Evolutionary conservation across 768 basidiomycete genomes (phyloP), one percentile per base, ranked within the genome.

Genomic region (Auricularia sp.): DNA sequence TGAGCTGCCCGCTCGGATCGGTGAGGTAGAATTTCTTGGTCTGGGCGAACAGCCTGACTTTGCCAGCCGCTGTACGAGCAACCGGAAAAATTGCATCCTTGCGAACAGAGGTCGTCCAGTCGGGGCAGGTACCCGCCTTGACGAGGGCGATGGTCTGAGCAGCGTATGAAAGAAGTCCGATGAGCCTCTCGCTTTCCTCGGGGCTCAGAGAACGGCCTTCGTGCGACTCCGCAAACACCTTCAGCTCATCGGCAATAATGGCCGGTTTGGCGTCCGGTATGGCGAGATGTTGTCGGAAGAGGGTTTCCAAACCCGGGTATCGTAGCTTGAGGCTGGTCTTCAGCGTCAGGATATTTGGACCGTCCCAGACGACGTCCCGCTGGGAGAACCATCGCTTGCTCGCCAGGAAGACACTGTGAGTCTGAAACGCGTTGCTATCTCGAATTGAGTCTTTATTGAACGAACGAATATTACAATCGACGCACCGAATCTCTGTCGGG

Each of bases 401-500:
- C 10, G 33, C n/a, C 13, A 42, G 42, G 44, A 62, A 21, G 34
- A 62, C 14, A 6, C 14, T 42, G 6, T 62, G 13, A 5, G 16
- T 18, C 11, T 10, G 24, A n/a, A 62, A 62, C 14, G 62, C 62
- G 67, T 64, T 18, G 2, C 24, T 54, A 63, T 29, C 29, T 29
- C 29, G 29, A 29, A 29, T 29, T 29, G 29, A 29, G 29, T 29
- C 29, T 29, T 29, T 3, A 24, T 51, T 6, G 47, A 63, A 34
- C 61, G 29, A 56, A 10, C 66, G 35, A 14, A 61, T 62, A 7
- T 24, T 14, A 47, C 3, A 10, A 33, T 42, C 47, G 3, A 47
- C 71, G 18, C 58, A 72, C 71, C 64, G 68, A 61, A 72, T 71
- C 21, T 35, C 37, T 2, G 54, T 21, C 16, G 70, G 67, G 21